Evolutionary conservation across 192 early-diverging fungal species (phyloP).

Genomic region (Borealophlyctis nickersoniae): DNA sequence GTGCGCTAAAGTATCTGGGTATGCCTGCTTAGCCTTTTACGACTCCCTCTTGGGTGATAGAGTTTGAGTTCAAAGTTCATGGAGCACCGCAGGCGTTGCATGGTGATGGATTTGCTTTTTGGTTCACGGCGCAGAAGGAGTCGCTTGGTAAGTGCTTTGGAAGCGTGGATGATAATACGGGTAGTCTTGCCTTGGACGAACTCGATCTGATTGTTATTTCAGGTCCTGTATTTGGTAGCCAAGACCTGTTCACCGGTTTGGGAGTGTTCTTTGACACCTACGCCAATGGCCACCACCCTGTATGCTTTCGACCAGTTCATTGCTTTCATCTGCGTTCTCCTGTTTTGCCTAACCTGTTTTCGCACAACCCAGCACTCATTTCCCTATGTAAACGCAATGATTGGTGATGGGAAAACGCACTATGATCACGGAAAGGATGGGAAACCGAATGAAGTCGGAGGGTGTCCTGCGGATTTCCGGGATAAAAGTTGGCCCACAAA

Average conservation of each 20-base stretch:
- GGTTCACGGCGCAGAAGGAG: conserved; percentile 73
- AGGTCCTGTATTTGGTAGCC: conserved; percentile 88
- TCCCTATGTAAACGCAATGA: conserved; percentile 90
- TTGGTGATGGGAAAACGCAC: conserved; percentile 82
- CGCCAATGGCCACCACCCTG: conserved; percentile 68
- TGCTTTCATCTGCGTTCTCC: not conserved
- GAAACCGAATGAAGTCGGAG: conserved; percentile 53
- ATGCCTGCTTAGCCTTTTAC: conserved; percentile 55
- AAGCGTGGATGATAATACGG: conserved; percentile 16
- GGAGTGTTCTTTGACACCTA: conserved; percentile 98
- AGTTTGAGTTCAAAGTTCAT: conserved; percentile 89
- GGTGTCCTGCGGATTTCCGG: conserved; percentile 71
- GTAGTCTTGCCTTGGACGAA: not conserved
- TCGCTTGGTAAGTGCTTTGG: conserved; percentile 27
- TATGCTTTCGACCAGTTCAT: conserved; percentile 9
- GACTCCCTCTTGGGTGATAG: conserved; percentile 70
- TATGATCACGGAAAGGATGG: conserved; percentile 89
- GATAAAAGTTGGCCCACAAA: conserved; percentile 56
- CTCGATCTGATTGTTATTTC: conserved; percentile 10
- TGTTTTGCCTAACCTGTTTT: conserved; percentile 1
- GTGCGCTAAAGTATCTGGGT: not conserved
- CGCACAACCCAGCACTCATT: conserved; percentile 53
- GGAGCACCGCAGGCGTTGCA: conserved; percentile 71
- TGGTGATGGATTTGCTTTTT: conserved; percentile 97
- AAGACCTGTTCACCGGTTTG: conserved; percentile 84